Evolutionary conservation across 495 filamentous ascomycete species (phyloP).

Genomic region (Clavariopsis aquatica): DNA sequence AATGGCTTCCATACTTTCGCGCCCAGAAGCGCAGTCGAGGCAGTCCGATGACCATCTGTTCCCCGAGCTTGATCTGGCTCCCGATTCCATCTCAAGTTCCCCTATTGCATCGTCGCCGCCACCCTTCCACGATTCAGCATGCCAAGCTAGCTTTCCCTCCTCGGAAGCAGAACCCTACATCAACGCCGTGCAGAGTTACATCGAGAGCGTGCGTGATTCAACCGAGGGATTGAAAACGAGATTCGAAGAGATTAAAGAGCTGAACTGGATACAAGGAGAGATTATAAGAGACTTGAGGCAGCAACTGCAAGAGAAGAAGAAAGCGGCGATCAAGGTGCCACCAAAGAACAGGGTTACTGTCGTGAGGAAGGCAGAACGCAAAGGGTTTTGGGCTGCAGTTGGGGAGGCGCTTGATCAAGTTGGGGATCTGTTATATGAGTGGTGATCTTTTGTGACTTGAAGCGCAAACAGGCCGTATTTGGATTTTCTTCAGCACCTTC

Average conservation of each 20-base stretch:
- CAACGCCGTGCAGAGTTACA: constrained; percentile 7
- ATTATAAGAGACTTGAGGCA: constrained; percentile 14
- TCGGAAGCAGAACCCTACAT: constrained; percentile 6
- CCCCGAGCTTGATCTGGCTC: constrained; percentile 5
- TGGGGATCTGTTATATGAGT: constrained; percentile 17
- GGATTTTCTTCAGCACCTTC: background rate
- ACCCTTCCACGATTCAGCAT: background rate
- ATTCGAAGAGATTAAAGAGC: constrained; percentile 19
- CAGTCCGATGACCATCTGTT: constrained; percentile 13
- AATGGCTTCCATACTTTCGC: constrained; percentile 5
- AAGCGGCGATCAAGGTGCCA: background rate
- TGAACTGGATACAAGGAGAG: constrained; percentile 22
- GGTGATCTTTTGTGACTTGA: background rate
- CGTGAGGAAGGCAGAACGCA: background rate
- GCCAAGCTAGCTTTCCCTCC: too few relatives aligned
- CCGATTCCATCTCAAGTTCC: background rate
- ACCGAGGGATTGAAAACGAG: constrained; percentile 11
- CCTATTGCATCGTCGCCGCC: background rate
- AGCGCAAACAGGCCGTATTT: background rate
- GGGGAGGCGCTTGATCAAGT: constrained; percentile 22
- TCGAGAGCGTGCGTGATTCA: constrained; percentile 11
- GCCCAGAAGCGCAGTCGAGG: constrained; percentile 9
- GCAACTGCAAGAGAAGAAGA: constrained; percentile 4
- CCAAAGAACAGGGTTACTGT: background rate
- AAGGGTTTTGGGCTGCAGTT: constrained; percentile 5